Percentiles rank a stretch among this genome's conserved stretches.
Conservation (phyloP, 257 asterid species). For the Ophiorrhiza pumila region DNA sequence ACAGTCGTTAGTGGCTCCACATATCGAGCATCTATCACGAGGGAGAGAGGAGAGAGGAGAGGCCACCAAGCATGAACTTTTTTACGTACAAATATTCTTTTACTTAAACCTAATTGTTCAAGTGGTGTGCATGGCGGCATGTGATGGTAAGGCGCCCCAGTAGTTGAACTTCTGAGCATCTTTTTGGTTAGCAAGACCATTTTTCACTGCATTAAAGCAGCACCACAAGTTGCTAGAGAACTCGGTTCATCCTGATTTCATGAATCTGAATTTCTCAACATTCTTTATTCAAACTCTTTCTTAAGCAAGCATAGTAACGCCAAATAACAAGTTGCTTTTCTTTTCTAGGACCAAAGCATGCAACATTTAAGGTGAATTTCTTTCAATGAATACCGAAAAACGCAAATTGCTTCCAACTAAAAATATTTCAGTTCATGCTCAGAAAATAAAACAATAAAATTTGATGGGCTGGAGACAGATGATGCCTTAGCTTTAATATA, state of each 20-base stretch:
- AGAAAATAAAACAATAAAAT: background rate
- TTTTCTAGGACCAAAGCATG: background rate
- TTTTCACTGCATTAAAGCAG: background rate
- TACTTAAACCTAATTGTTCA: background rate
- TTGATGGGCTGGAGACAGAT: background rate
- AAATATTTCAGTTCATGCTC: background rate
- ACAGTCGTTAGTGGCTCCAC: background rate
- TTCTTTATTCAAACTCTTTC: background rate
- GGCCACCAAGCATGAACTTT: background rate
- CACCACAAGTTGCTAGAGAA: background rate
- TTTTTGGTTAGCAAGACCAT: background rate
- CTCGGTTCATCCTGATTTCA: background rate
- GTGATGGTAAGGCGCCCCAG: background rate
- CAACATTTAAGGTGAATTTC: no score
- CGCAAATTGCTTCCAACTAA: background rate
- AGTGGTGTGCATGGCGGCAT: conserved; percentile 1
- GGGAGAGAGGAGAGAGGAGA: no score
- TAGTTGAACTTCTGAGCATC: no score
- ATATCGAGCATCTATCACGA: background rate
- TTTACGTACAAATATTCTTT: no score
- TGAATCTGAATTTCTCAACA: background rate
- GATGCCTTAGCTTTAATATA: no score
- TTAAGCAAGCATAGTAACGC: background rate
- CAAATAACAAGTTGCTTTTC: background rate
- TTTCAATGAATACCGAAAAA: no score